A percentile compares a stretch with the other conserved stretches of the same genome.
Conservation (phyloP, 495 filamentous ascomycete genomes). For the Chaetomium tenue region DNA sequence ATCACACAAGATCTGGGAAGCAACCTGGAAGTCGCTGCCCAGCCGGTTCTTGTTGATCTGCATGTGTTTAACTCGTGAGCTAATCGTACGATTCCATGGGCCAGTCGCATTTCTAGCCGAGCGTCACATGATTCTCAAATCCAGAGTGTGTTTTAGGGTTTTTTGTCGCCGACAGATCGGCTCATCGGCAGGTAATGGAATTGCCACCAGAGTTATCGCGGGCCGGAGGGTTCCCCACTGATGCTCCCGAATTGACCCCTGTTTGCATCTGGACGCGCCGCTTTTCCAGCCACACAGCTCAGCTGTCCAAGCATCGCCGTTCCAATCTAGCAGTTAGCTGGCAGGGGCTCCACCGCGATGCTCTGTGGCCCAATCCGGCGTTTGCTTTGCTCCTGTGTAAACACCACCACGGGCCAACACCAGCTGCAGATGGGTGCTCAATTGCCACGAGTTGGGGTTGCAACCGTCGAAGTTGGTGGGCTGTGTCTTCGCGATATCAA, state of each 20-base stretch:
- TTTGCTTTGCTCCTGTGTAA: neutral
- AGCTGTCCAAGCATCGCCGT: neutral
- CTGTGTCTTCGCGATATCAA: no score
- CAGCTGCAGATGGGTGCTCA: no score
- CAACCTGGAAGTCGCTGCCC: neutral
- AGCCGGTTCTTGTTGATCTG: no score
- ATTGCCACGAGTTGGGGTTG: neutral
- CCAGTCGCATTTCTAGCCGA: no score
- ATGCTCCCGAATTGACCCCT: neutral
- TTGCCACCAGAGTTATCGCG: no score
- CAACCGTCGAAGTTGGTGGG: neutral
- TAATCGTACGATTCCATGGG: no score
- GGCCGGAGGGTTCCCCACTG: neutral
- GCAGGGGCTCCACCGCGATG: neutral
- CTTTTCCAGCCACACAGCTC: neutral
- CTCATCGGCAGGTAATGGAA: no score
- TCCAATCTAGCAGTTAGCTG: neutral
- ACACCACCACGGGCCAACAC: neutral
- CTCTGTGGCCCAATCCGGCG: neutral
- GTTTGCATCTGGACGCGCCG: neutral
- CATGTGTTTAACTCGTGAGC: no score
- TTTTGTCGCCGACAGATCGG: neutral
- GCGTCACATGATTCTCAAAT: no score
- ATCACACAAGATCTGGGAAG: neutral
- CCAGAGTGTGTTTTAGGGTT: no score